A percentile compares a stretch with the other conserved stretches of the same genome.
Conservation (phyloP, 768 basidiomycete species). For the Candolleomyces efflorescens region DNA sequence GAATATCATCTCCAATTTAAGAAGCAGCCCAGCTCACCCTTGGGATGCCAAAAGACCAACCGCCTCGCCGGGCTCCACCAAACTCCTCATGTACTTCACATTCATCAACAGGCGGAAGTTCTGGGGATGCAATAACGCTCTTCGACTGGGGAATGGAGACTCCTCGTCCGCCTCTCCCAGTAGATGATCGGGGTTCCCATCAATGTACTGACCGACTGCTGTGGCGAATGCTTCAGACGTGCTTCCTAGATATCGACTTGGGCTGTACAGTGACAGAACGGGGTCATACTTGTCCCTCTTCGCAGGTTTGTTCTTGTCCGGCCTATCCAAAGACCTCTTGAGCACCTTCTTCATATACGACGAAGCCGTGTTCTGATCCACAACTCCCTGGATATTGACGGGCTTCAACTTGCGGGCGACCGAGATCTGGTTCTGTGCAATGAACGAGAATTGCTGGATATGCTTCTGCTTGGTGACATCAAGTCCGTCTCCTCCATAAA, state of each 20-base stretch:
- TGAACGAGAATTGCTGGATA: slow-evolving; percentile 89
- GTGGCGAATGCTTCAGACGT: slow-evolving; percentile 91
- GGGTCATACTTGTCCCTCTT: slow-evolving; percentile 67
- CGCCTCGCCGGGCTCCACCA: slow-evolving; percentile 98
- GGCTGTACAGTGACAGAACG: slow-evolving; percentile 69
- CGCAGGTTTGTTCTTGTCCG: slow-evolving; percentile 35
- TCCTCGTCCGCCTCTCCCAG: slow-evolving; percentile 32
- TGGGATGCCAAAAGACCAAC: slow-evolving; percentile 96
- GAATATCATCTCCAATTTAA: not conserved
- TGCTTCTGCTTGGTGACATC: slow-evolving; percentile 98
- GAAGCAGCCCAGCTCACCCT: slow-evolving; percentile 62
- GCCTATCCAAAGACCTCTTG: slow-evolving; percentile 58
- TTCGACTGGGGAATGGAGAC: slow-evolving; percentile 36
- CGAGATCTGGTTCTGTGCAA: slow-evolving; percentile 79
- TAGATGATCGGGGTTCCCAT: slow-evolving; percentile 59
- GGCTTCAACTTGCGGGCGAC: slow-evolving; percentile 72
- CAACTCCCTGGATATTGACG: slow-evolving; percentile 45
- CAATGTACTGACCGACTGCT: slow-evolving; percentile 74
- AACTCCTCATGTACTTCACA: slow-evolving; percentile 86
- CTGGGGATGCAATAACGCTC: slow-evolving; percentile 40
- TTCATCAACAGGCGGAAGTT: slow-evolving; percentile 84
- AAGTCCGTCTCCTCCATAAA: slow-evolving; percentile 93
- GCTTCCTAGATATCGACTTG: slow-evolving; percentile 76
- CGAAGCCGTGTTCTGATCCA: slow-evolving; percentile 65
- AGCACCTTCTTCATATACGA: slow-evolving; percentile 88